Evolutionary conservation across 192 early-diverging fungal genomes (phyloP).

Genomic region (Geranomyces michiganensis): DNA sequence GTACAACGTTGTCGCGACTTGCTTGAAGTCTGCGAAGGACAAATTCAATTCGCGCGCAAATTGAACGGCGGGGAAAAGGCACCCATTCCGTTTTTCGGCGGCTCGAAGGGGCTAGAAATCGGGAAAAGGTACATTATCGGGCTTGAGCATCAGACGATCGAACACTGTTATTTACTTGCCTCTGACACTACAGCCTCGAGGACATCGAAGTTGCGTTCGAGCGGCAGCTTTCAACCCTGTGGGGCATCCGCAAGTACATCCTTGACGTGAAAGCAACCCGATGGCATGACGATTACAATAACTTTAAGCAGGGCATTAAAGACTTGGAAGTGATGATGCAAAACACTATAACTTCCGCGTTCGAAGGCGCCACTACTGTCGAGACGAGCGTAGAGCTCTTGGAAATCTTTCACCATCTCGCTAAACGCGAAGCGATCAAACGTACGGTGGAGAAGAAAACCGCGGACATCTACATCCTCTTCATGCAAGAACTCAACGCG

Average conservation of each 20-base stretch:
- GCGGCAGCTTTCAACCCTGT: conserved; percentile 51
- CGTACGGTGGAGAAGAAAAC: conserved; percentile 68
- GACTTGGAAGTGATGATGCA: conserved; percentile 71
- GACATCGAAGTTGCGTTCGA: conserved; percentile 68
- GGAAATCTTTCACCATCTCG: conserved; percentile 65
- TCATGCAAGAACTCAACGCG: conserved; percentile 58
- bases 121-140: conserved; percentile 50
- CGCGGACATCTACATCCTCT: conserved; percentile 57
- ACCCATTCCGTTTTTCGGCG: conserved; percentile 64
- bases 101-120: conserved; percentile 62
- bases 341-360: conserved; percentile 63
- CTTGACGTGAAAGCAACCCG: conserved; percentile 67
- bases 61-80: conserved; percentile 58
- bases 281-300: conserved; percentile 72
- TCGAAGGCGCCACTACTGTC: conserved; percentile 59
- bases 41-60: conserved; percentile 69
- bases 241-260: conserved; percentile 62
- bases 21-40: conserved; percentile 65
- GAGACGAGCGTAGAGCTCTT: conserved; percentile 62
- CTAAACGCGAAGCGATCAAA: conserved; percentile 70
- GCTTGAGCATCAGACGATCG: background rate
- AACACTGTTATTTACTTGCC: background rate
- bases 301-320: conserved; percentile 70
- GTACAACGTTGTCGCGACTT: conserved; percentile 65
- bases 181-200: conserved; percentile 47